These are phyloP conservation scores for Ramularia endophylla DNA, from an alignment of 2,329 filamentous ascomycete species.

Conservation along the genomic window DNA sequence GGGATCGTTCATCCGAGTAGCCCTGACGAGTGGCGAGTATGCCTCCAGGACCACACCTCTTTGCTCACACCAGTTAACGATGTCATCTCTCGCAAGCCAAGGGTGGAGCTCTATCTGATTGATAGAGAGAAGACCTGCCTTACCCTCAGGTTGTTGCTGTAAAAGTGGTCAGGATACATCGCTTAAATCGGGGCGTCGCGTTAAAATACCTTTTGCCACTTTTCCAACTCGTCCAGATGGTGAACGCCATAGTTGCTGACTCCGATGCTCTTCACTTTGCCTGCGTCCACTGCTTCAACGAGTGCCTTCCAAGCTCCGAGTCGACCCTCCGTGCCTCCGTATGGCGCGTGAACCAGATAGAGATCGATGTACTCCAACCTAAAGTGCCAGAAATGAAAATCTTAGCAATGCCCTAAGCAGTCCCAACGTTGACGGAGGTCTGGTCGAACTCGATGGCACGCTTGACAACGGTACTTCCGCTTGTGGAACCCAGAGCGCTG, in stretches of 20 bases:
- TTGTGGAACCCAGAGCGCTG: too few species aligned
- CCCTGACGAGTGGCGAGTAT: conserved; percentile 40
- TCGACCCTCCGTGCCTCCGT: conserved; percentile 45
- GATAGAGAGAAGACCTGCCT: conserved; percentile 67
- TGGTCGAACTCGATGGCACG: too few species aligned
- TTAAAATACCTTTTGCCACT: conserved; percentile 41
- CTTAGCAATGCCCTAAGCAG: too few species aligned
- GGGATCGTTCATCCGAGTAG: conserved; percentile 47
- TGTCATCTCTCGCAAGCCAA: conserved; percentile 74
- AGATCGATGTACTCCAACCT: conserved; percentile 37
- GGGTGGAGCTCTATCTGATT: conserved; percentile 90
- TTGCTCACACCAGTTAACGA: conserved; percentile 68
- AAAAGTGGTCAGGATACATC: not conserved
- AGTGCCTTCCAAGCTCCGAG: conserved; percentile 50
- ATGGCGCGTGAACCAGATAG: conserved; percentile 49
- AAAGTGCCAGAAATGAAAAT: too few species aligned
- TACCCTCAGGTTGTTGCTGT: conserved; percentile 40
- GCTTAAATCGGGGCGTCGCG: not conserved
- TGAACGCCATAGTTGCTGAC: conserved; percentile 52
- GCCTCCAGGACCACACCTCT: conserved; percentile 43
- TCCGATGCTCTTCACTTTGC: conserved; percentile 49
- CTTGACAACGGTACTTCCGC: too few species aligned
- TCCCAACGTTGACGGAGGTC: too few species aligned
- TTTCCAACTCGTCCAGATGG: conserved; percentile 50
- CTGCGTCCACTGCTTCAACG: conserved; percentile 47